phyloP scores from a whole-genome alignment of 1,284 basidiomycete species.

The Tylopilus sp. region DNA sequence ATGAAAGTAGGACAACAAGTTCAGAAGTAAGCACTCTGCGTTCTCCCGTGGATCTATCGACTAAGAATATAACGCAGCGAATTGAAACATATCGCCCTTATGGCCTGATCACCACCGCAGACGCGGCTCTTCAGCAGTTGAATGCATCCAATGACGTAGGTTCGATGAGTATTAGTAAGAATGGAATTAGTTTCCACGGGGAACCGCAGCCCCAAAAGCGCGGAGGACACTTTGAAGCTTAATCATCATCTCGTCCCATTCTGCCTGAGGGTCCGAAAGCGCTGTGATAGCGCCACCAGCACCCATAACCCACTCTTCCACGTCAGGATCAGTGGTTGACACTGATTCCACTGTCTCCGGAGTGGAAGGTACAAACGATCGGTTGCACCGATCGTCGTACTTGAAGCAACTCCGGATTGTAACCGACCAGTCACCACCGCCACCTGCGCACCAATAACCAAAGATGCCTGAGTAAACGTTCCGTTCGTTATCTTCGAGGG shows the following conservation, averaged over 20 bases:
- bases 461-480: conserved; percentile 92
- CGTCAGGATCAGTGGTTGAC: conserved; percentile 12
- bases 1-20: conserved; percentile 88
- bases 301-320: conserved; percentile 72
- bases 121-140: conserved; percentile 7
- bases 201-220: conserved; percentile 45
- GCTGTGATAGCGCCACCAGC: conserved; percentile 97
- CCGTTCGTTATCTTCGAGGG: conserved; percentile 68
- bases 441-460: conserved; percentile 89
- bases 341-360: conserved; percentile 13
- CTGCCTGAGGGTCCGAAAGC: conserved; percentile 77
- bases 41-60: background rate
- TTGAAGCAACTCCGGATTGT: conserved; percentile 91
- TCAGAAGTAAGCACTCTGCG: conserved; percentile 54
- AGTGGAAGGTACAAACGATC: conserved; percentile 7
- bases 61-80: conserved; percentile 47
- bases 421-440: conserved; percentile 91
- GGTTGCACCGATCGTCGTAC: conserved; percentile 44
- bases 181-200: conserved; percentile 17
- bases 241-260: conserved; percentile 92
- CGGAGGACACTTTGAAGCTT: conserved; percentile 74
- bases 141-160: conserved; percentile 31
- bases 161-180: background rate
- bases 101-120: conserved; percentile 44
- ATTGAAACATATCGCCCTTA: conserved; percentile 75